Evolutionary conservation across 331 rosid genomes (phyloP).

Genomic region (Saraca asoca): DNA sequence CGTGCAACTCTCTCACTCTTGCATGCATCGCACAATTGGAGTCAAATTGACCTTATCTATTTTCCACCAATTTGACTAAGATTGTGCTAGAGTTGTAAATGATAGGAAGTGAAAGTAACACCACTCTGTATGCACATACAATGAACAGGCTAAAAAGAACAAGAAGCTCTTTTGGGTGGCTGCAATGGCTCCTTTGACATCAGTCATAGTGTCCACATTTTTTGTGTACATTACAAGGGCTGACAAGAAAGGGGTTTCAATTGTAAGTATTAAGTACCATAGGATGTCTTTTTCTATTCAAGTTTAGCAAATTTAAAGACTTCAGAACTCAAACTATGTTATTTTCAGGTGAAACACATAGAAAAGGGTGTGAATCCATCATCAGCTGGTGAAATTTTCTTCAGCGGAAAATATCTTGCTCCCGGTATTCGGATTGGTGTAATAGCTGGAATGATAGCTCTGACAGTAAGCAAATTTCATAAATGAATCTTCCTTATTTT

Average conservation of each 20-base stretch:
- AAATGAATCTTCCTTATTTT: neutral
- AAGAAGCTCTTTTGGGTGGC: constrained; percentile 77
- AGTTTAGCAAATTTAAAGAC: neutral
- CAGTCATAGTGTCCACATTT: constrained; percentile 67
- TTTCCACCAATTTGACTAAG: too few species aligned
- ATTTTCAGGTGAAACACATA: constrained; percentile 61
- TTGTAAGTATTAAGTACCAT: constrained; percentile 51
- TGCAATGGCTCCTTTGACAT: constrained; percentile 79
- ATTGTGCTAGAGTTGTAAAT: too few species aligned
- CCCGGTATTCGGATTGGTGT: constrained; percentile 71
- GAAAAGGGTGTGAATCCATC: constrained; percentile 66
- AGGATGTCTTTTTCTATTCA: neutral
- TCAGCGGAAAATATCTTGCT: constrained; percentile 57
- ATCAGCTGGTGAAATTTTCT: constrained; percentile 57
- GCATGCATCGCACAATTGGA: too few species aligned
- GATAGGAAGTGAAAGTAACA: too few species aligned
- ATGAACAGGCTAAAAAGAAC: constrained; percentile 62
- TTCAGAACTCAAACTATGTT: constrained; percentile 7
- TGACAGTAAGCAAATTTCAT: constrained; percentile 54
- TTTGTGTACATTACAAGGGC: constrained; percentile 74
- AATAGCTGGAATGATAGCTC: constrained; percentile 65
- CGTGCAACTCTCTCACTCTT: too few species aligned
- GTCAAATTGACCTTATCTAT: too few species aligned
- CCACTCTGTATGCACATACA: neutral
- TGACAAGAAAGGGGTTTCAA: constrained; percentile 63